Percentiles rank a stretch among this genome's conserved stretches.
phyloP scores from a whole-genome alignment of 164 flowering plant genomes.

The Nelumbo lutea region DNA sequence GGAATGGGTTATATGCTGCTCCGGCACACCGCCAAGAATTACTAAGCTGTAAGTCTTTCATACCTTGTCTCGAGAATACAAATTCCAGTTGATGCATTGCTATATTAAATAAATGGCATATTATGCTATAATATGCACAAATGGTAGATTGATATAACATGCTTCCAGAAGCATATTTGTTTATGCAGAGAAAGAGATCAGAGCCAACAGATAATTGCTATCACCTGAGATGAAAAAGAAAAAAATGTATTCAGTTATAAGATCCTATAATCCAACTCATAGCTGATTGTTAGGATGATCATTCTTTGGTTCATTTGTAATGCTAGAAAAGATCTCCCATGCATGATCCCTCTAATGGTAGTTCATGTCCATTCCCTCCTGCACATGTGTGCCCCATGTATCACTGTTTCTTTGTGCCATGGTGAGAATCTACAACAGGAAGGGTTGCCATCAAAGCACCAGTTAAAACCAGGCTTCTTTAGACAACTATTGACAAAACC shows the following conservation, averaged over 20 bases:
- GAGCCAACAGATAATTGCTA: not conserved
- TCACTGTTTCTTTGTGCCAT: not conserved
- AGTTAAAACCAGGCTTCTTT: not conserved
- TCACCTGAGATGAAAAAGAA: not conserved
- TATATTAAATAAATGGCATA: not conserved
- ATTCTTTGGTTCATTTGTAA: not conserved
- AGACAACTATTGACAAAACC: too few species aligned
- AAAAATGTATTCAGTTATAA: not conserved
- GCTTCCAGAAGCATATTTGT: too few species aligned
- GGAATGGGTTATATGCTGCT: constrained; percentile 86
- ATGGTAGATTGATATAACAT: not conserved
- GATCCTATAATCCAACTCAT: not conserved
- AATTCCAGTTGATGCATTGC: not conserved
- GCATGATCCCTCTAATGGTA: not conserved
- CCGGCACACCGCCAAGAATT: constrained; percentile 64
- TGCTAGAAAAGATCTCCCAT: not conserved
- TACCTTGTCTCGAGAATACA: not conserved
- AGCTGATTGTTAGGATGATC: not conserved
- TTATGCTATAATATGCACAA: not conserved
- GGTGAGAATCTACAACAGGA: not conserved
- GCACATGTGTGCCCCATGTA: not conserved
- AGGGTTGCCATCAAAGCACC: not conserved
- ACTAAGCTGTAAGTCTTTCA: constrained; percentile 52
- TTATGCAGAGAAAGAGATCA: not conserved
- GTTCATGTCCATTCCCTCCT: not conserved